These are phyloP conservation scores for Guadua angustifolia DNA, from an alignment of 176 grass and related monocot species.

Conservation along the genomic window DNA sequence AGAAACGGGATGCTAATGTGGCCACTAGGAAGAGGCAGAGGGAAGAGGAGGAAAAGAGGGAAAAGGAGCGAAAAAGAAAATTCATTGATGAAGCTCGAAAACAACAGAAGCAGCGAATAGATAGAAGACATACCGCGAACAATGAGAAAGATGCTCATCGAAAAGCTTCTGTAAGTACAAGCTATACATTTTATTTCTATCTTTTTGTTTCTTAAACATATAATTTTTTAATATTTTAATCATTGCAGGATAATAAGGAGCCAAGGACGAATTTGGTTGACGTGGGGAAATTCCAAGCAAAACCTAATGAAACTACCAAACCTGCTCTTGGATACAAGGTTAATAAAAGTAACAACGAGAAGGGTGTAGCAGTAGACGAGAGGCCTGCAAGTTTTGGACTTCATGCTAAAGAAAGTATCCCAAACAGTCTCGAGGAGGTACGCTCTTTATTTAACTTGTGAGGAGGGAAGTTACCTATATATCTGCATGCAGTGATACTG, in stretches of 20 bases:
- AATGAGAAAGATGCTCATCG: conserved; percentile 54
- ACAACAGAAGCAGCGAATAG: conserved; percentile 51
- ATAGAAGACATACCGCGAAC: conserved; percentile 41
- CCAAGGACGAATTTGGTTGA: conserved; percentile 47
- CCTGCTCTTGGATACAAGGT: conserved; percentile 32
- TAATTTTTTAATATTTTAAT: conserved; percentile 13
- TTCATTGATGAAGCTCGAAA: conserved; percentile 63
- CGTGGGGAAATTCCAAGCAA: conserved; percentile 37
- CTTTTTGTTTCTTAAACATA: background rate
- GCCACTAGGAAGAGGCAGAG: conserved; percentile 87
- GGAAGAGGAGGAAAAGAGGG: conserved; percentile 74
- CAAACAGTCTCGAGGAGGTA: conserved; percentile 54
- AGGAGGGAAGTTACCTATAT: background rate
- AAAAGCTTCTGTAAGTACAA: conserved; percentile 65
- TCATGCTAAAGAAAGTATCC: conserved; percentile 35
- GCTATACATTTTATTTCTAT: conserved; percentile 35
- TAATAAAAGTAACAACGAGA: conserved; percentile 22
- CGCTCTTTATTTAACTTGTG: conserved; percentile 37
- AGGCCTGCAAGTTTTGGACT: conserved; percentile 41
- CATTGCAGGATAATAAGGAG: conserved; percentile 53
- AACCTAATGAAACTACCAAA: conserved; percentile 40
- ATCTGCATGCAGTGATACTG: conserved; percentile 15
- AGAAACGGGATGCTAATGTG: conserved; percentile 67
- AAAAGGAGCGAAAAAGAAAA: conserved; percentile 72
- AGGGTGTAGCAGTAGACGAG: conserved; percentile 32